Conservation (phyloP, 805 yeast species). For the baker's yeast (Saccharomyces cerevisiae) region DNA sequence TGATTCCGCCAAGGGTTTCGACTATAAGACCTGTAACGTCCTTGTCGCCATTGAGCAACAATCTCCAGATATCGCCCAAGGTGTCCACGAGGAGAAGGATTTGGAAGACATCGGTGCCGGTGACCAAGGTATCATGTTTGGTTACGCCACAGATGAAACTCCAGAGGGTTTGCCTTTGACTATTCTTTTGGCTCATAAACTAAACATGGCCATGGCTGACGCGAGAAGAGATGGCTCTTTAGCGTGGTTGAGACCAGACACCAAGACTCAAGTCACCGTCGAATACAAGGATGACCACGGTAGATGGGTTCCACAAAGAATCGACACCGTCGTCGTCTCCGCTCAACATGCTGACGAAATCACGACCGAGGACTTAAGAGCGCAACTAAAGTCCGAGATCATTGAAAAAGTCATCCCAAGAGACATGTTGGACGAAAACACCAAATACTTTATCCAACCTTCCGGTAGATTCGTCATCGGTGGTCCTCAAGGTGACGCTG, state of each 20-base stretch:
- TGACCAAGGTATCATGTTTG: slow-evolving; percentile 99
- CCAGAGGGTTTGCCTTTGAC: slow-evolving; percentile 96
- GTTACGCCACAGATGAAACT: slow-evolving; percentile 98
- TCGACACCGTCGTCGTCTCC: slow-evolving; percentile 94
- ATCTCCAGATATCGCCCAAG: slow-evolving; percentile 98
- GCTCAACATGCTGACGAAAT: slow-evolving; percentile 97
- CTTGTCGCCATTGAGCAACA: slow-evolving; percentile 98
- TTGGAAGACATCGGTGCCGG: slow-evolving; percentile 98
- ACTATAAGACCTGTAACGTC: slow-evolving; percentile 98
- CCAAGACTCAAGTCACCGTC: slow-evolving; percentile 98
- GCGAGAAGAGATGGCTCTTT: slow-evolving; percentile 95
- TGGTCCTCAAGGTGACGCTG: slow-evolving; percentile 99
- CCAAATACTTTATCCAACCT: slow-evolving; percentile 97
- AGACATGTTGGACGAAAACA: slow-evolving; percentile 83
- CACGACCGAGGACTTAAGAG: slow-evolving; percentile 86
- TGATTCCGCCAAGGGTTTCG: slow-evolving; percentile 91
- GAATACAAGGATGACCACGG: slow-evolving; percentile 93
- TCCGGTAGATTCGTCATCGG: slow-evolving; percentile 99
- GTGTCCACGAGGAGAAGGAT: slow-evolving; percentile 93
- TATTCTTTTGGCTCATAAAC: slow-evolving; percentile 85
- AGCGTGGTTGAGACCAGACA: slow-evolving; percentile 98
- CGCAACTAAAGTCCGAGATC: slow-evolving; percentile 67
- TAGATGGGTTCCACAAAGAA: slow-evolving; percentile 91
- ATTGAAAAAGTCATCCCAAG: slow-evolving; percentile 90
- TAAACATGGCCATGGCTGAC: slow-evolving; percentile 91